These are phyloP conservation scores for Cladosporium sp. DNA, from an alignment of 2,329 filamentous ascomycete species.

Conservation along the genomic window DNA sequence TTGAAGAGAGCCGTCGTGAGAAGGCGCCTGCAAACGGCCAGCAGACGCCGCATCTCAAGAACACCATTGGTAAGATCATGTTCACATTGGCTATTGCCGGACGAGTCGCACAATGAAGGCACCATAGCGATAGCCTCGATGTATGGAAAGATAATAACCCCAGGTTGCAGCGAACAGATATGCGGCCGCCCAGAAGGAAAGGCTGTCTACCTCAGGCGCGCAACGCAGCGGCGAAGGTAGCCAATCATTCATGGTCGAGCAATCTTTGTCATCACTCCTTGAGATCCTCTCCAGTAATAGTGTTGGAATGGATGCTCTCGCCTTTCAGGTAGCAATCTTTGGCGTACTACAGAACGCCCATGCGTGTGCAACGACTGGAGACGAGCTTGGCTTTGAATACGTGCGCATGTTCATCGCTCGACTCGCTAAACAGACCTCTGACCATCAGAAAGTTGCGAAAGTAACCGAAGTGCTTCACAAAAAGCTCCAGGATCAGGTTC, in stretches of 20 bases:
- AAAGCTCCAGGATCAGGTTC: background rate
- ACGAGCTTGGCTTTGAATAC: background rate
- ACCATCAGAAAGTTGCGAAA: background rate
- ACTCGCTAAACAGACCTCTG: background rate
- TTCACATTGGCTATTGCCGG: background rate
- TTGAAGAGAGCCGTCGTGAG: background rate
- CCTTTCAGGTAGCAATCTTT: background rate
- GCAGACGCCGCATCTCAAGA: background rate
- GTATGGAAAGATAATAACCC: background rate
- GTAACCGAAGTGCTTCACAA: background rate
- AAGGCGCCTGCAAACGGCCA: background rate
- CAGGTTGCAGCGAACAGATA: background rate
- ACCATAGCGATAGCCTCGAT: background rate
- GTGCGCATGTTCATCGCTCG: background rate
- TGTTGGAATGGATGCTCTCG: background rate
- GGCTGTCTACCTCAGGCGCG: background rate
- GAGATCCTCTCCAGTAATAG: background rate
- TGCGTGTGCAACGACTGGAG: background rate
- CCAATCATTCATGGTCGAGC: background rate
- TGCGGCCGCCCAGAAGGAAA: background rate
- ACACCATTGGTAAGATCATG: background rate
- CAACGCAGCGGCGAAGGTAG: background rate
- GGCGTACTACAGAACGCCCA: background rate
- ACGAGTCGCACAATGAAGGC: background rate
- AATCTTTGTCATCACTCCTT: background rate